Conservation (phyloP, 208 protist species). For the Crithidia mellificae region DNA sequence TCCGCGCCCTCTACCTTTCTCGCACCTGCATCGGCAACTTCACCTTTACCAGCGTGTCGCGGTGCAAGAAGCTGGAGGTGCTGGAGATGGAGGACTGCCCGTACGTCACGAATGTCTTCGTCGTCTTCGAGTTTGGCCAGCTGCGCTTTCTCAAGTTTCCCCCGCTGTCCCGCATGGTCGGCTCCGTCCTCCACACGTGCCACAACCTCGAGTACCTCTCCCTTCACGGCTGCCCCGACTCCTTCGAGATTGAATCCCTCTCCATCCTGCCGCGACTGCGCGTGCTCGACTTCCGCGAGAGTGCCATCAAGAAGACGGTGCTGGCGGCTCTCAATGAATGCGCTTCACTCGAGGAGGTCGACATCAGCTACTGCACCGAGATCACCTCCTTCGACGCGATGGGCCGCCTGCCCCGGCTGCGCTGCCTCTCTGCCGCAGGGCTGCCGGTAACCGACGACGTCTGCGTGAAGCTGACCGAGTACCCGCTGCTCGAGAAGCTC, state of each 20-base stretch:
- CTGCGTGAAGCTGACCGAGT: conserved; percentile 14
- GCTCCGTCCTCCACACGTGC: conserved; percentile 41
- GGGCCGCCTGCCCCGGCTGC: conserved; percentile 26
- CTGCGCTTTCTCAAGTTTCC: conserved; percentile 37
- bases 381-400: conserved; percentile 25
- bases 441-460: conserved; percentile 29
- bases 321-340: conserved; percentile 19
- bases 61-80: conserved; percentile 42
- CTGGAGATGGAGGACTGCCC: conserved; percentile 49
- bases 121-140: conserved; percentile 36
- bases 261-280: conserved; percentile 23
- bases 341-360: conserved; percentile 29
- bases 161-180: conserved; percentile 34
- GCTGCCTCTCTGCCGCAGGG: conserved; percentile 27
- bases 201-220: conserved; percentile 37
- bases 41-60: conserved; percentile 41
- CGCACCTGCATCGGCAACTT: conserved; percentile 48
- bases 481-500: conserved; percentile 33
- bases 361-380: conserved; percentile 25
- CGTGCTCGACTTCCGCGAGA: conserved; percentile 34
- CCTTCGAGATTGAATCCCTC: conserved; percentile 30
- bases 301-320: conserved; percentile 23
- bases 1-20: conserved; percentile 49
- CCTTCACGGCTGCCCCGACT: conserved; percentile 35
- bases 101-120: conserved; percentile 37